These are phyloP conservation scores for Patellifolia procumbens DNA, from an alignment of 179 eudicot genomes.

Conservation along the genomic window DNA sequence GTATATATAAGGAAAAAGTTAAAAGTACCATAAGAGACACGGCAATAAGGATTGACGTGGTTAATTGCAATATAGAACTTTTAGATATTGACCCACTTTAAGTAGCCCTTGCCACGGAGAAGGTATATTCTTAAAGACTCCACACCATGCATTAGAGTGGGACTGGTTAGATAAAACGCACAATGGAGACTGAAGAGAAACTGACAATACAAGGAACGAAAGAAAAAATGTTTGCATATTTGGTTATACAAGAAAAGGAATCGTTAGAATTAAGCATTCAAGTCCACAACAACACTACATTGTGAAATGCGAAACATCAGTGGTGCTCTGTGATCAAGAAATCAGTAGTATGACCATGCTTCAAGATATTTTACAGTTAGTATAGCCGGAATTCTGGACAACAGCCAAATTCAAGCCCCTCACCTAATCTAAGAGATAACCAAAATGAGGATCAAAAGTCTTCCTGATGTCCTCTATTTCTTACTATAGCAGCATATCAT, in stretches of 20 bases:
- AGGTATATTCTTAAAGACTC: background rate
- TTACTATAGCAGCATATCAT: background rate
- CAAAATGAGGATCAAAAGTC: background rate
- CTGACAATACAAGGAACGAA: no score
- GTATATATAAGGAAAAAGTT: background rate
- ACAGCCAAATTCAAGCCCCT: background rate
- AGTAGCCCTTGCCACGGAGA: background rate
- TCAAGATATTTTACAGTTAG: background rate
- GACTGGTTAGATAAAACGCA: background rate
- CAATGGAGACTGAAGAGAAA: background rate
- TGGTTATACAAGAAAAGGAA: background rate
- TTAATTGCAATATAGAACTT: background rate
- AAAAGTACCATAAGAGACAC: no score
- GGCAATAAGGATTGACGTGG: background rate
- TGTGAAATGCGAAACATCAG: background rate
- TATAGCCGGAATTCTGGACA: background rate
- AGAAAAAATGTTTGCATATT: background rate
- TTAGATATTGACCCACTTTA: background rate
- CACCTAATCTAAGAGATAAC: background rate
- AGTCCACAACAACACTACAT: background rate
- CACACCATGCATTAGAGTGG: background rate
- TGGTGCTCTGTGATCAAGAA: background rate
- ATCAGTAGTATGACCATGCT: background rate
- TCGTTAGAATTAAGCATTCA: background rate
- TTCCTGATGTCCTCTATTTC: slow-evolving; percentile 4